Evolutionary conservation across 2,329 filamentous ascomycete species (phyloP), one percentile per base, ranked within the genome.

Genomic region (Fusarium agapanthi): DNA sequence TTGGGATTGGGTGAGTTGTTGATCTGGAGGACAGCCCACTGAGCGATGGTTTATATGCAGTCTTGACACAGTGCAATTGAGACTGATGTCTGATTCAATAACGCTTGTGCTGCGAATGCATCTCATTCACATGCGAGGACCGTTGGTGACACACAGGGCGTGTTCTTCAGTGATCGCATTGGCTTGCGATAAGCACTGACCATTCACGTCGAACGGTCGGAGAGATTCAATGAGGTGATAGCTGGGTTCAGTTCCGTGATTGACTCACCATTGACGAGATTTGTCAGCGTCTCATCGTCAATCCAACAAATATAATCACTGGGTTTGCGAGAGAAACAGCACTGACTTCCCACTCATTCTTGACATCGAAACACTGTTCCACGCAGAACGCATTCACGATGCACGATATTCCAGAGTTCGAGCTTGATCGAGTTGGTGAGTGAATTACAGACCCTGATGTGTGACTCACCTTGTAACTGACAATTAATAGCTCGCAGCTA

Each of bases 51-150:
- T 15, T 22, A 15, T 37, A 37, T 51, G 22, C n/a, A 7, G 16
- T 8, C 18, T 35, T 15, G 8, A 20, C 32, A 16, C 7, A 26
- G 12, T 16, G 5, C 1, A 7, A 22, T 12, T 35, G 12, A 12
- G 7, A 22, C 14, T 37, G 13, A 16, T 11, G 13, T 51, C n/a
- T 37, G n/a, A 51, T 26, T 51, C n/a, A 35, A 37, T 11, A 6
- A 24, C 16, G 1, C 3, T 5, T 4, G 7, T 13, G n/a, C 8
- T 2, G 0, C 6, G 1, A 34, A 6, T 3, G 16, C 6, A 15
- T 15, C 32, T 22, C 14, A 35, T 11, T 24, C 13, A 51, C 18
- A 35, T 6, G 15, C 10, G 28, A 8, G 3, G 9, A 26, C 13
- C 2, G n/a, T 5, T 26, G 12, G 16, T 51, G n/a, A 51, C 4